phyloP scores from a whole-genome alignment of 352 stramenopile genomes.

The Globisporangium nodosum region DNA sequence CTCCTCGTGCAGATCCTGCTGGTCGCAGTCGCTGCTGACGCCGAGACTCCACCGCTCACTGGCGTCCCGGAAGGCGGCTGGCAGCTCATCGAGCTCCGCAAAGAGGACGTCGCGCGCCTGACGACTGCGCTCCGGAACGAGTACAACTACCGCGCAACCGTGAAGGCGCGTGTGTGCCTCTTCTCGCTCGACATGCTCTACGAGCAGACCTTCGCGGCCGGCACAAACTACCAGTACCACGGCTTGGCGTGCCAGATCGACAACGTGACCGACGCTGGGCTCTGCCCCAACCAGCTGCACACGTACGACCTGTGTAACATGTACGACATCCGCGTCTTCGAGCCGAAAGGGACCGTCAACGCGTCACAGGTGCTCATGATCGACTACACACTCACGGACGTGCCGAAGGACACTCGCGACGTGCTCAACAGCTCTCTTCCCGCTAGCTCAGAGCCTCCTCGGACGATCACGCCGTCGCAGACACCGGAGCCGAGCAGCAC shows the following conservation, averaged over 20 bases:
- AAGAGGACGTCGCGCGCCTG: conserved; percentile 1
- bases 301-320: conserved; percentile 6
- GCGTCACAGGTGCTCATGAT: conserved; percentile 10
- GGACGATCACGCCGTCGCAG: neutral
- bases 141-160: conserved; percentile 84
- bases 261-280: neutral
- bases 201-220: conserved; percentile 42
- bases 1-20: neutral
- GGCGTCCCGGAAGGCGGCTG: neutral
- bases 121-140: conserved; percentile 8
- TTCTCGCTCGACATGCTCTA: conserved; percentile 86
- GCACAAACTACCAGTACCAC: conserved; percentile 12
- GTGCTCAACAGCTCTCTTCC: conserved; percentile 4
- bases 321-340: conserved; percentile 10
- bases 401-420: conserved; percentile 5
- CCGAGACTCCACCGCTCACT: neutral
- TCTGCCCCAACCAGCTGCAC: neutral
- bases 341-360: neutral
- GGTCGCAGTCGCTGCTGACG: neutral
- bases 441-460: neutral
- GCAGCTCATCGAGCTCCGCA: conserved; percentile 4
- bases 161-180: conserved; percentile 84
- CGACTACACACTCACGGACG: conserved; percentile 1
- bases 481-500: neutral
- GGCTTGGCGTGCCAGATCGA: conserved; percentile 2